Evolutionary conservation across 768 basidiomycete species (phyloP).

Genomic region (Rhodosporidiobolus sp.): DNA sequence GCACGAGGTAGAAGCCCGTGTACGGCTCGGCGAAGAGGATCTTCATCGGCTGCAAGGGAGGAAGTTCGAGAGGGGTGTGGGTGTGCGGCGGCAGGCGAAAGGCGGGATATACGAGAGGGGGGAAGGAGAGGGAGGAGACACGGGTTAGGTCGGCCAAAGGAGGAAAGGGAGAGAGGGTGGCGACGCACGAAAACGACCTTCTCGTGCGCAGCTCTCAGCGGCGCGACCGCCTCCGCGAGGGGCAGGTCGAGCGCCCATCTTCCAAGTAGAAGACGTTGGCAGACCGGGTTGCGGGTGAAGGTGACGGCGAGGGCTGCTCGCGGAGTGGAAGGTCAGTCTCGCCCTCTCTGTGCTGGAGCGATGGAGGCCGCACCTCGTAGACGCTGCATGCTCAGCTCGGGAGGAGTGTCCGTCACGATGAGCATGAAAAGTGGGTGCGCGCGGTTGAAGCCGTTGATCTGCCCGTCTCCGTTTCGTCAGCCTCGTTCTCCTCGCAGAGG

Average conservation of each 20-base stretch:
- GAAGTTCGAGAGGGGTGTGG: no score
- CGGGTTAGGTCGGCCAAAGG: no score
- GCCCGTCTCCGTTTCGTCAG: no score
- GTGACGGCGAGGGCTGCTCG: background rate
- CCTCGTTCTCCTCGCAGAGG: background rate
- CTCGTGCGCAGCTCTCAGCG: background rate
- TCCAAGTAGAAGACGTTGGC: slow-evolving; percentile 9
- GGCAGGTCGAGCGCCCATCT: slow-evolving; percentile 18
- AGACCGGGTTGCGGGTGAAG: background rate
- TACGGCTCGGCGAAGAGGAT: slow-evolving; percentile 19
- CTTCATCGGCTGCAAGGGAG: background rate
- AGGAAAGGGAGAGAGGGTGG: no score
- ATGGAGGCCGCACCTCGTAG: background rate
- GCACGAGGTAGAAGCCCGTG: background rate
- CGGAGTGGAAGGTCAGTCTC: background rate
- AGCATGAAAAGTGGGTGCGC: slow-evolving; percentile 9
- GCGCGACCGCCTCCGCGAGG: slow-evolving; percentile 6
- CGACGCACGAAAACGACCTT: background rate
- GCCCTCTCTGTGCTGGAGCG: background rate
- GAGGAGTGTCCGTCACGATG: background rate
- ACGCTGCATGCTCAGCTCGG: background rate
- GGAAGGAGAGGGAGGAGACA: no score
- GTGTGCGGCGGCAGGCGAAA: no score
- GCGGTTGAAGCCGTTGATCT: slow-evolving; percentile 1
- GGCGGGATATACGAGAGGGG: no score